phyloP scores from a whole-genome alignment of 2,329 filamentous ascomycete genomes.

The Macrophomina phaseolina region DNA sequence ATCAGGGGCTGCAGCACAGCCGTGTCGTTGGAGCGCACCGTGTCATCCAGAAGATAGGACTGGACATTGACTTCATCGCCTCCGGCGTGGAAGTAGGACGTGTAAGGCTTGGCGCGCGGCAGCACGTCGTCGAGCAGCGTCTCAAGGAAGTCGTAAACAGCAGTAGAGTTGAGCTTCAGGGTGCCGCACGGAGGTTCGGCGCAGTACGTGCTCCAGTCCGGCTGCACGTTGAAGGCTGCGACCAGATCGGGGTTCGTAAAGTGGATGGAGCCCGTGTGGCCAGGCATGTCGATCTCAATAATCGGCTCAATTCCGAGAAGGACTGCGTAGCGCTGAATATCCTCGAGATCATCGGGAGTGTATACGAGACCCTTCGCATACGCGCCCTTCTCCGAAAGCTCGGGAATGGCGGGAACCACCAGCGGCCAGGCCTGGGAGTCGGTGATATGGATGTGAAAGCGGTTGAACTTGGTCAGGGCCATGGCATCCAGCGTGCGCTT shows the following conservation, averaged over 20 bases:
- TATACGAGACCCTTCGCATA: slow-evolving; percentile 73
- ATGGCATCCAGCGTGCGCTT: slow-evolving; percentile 77
- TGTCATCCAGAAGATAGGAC: slow-evolving; percentile 74
- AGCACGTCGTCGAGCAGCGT: slow-evolving; percentile 77
- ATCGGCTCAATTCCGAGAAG: slow-evolving; percentile 73
- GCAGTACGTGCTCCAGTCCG: slow-evolving; percentile 59
- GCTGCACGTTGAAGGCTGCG: slow-evolving; percentile 63
- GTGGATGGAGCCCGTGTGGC: slow-evolving; percentile 73
- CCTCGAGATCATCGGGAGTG: slow-evolving; percentile 65
- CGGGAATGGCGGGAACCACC: slow-evolving; percentile 76
- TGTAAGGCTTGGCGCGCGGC: slow-evolving; percentile 63
- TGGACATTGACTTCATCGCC: slow-evolving; percentile 81
- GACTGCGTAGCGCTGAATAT: slow-evolving; percentile 73
- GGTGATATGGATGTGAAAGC: slow-evolving; percentile 79
- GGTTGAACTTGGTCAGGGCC: slow-evolving; percentile 82
- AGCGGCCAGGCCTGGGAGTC: slow-evolving; percentile 87
- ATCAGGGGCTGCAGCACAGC: slow-evolving; percentile 74
- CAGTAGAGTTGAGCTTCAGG: slow-evolving; percentile 75
- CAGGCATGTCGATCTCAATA: slow-evolving; percentile 81
- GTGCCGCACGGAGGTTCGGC: slow-evolving; percentile 65
- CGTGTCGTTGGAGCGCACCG: slow-evolving; percentile 69
- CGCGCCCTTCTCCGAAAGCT: slow-evolving; percentile 73
- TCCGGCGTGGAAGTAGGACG: slow-evolving; percentile 81
- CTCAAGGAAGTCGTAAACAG: slow-evolving; percentile 73
- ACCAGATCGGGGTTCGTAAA: slow-evolving; percentile 74